phyloP scores from a whole-genome alignment of 2,329 filamentous ascomycete genomes.

The Diaporthe citriasiana region DNA sequence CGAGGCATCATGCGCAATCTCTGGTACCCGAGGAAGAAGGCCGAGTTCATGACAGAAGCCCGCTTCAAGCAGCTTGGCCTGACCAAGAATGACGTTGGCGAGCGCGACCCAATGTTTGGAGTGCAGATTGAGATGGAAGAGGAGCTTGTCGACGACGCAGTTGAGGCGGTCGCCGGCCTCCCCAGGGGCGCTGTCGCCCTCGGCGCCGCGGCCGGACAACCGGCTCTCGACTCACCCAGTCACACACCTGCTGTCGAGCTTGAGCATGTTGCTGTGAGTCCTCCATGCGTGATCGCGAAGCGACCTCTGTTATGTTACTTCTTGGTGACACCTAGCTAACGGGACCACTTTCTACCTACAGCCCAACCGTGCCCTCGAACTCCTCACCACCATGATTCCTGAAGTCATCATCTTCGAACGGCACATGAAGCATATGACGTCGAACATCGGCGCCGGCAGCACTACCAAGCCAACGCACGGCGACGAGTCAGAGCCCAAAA shows the following conservation, averaged over 20 bases:
- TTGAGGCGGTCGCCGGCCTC: slow-evolving; percentile 37
- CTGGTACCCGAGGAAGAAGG: slow-evolving; percentile 52
- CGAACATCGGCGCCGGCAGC: slow-evolving; percentile 42
- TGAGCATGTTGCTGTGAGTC: slow-evolving; percentile 42
- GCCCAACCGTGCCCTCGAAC: slow-evolving; percentile 53
- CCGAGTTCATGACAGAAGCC: slow-evolving; percentile 54
- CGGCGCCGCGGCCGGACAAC: background rate
- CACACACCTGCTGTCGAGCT: slow-evolving; percentile 37
- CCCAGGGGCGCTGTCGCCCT: background rate
- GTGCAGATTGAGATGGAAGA: slow-evolving; percentile 30
- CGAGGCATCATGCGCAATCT: slow-evolving; percentile 55
- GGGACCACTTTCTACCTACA: slow-evolving; percentile 42
- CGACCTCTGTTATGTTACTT: no score
- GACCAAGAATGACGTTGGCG: slow-evolving; percentile 48
- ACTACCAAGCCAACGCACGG: slow-evolving; percentile 35
- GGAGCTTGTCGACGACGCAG: slow-evolving; percentile 36
- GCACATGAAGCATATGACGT: slow-evolving; percentile 50
- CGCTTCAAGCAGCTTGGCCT: slow-evolving; percentile 51
- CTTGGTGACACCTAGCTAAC: slow-evolving; percentile 11
- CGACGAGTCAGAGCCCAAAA: slow-evolving; percentile 37
- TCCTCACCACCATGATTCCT: slow-evolving; percentile 55
- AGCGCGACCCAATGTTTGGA: slow-evolving; percentile 50
- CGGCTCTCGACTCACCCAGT: slow-evolving; percentile 14
- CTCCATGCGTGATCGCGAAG: no score
- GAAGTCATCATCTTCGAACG: slow-evolving; percentile 56